phyloP scores from a whole-genome alignment of 345 rosid species.

The Eutrema japonicum region DNA sequence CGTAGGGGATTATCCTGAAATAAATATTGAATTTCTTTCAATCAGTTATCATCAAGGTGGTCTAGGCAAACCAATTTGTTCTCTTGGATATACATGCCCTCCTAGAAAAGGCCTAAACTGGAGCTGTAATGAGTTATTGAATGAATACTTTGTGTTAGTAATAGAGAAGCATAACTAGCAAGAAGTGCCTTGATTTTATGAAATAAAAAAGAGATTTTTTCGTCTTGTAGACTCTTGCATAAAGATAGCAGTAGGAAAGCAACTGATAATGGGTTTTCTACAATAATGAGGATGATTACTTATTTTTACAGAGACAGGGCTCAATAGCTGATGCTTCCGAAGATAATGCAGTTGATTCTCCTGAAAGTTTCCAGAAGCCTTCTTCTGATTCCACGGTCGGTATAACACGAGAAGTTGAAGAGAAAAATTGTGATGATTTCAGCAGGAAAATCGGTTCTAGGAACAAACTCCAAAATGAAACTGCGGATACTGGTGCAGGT shows the following conservation, averaged over 20 bases:
- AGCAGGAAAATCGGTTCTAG: constrained; percentile 33
- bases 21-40: not conserved
- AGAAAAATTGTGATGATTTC: constrained; percentile 44
- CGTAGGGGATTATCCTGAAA: not conserved
- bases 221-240: not conserved
- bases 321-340: constrained; percentile 40
- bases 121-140: not conserved
- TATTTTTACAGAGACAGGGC: constrained; percentile 53
- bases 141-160: not conserved
- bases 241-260: too few relatives aligned
- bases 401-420: constrained; percentile 45
- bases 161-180: constrained; percentile 8
- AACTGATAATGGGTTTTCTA: not conserved
- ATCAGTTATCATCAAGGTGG: constrained; percentile 15
- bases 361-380: constrained; percentile 48
- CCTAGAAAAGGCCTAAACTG: not conserved
- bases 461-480: constrained; percentile 50
- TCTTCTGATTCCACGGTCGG: constrained; percentile 38
- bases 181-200: constrained; percentile 10
- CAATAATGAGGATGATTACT: constrained; percentile 19
- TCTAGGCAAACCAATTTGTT: constrained; percentile 24
- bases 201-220: not conserved
- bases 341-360: constrained; percentile 46
- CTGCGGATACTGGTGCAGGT: constrained; percentile 42
- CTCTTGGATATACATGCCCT: constrained; percentile 1